phyloP scores from a whole-genome alignment of 345 rosid genomes.

The Excoecaria cochinchinensis region DNA sequence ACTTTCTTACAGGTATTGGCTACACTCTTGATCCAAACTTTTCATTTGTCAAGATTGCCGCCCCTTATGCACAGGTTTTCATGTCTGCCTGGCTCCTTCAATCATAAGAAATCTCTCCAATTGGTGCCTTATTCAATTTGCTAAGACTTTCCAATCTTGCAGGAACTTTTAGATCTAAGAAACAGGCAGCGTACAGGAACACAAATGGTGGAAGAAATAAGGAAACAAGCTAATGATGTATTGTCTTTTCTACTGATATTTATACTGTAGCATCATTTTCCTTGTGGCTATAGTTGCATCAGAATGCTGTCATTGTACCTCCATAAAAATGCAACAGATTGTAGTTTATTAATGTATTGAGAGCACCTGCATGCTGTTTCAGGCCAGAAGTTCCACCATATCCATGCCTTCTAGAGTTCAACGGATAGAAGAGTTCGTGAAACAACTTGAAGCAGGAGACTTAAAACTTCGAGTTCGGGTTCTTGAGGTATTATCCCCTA shows the following conservation, averaged over 20 bases:
- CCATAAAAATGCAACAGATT: neutral
- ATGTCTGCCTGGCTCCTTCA: neutral
- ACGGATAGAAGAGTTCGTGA: constrained; percentile 77
- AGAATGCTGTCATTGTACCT: neutral
- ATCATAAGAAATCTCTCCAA: neutral
- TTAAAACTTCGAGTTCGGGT: constrained; percentile 89
- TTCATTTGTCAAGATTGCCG: constrained; percentile 81
- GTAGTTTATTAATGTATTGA: constrained; percentile 6
- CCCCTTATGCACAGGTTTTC: constrained; percentile 89
- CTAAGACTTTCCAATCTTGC: constrained; percentile 21
- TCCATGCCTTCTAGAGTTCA: constrained; percentile 88
- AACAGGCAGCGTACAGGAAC: constrained; percentile 51
- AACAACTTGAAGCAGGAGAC: constrained; percentile 88
- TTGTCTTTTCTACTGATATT: constrained; percentile 12
- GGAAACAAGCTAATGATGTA: constrained; percentile 94
- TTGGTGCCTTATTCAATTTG: neutral
- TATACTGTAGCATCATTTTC: neutral
- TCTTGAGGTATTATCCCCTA: constrained; percentile 61
- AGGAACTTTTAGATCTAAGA: constrained; percentile 86
- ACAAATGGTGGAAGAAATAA: constrained; percentile 66
- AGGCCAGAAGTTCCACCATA: constrained; percentile 79
- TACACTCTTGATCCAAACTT: constrained; percentile 79
- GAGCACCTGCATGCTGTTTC: constrained; percentile 23
- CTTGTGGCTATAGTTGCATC: neutral
- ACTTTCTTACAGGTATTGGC: constrained; percentile 67